These are phyloP conservation scores for Perkinsus chesapeaki DNA, from an alignment of 169 alveolate species.

Conservation along the genomic window DNA sequence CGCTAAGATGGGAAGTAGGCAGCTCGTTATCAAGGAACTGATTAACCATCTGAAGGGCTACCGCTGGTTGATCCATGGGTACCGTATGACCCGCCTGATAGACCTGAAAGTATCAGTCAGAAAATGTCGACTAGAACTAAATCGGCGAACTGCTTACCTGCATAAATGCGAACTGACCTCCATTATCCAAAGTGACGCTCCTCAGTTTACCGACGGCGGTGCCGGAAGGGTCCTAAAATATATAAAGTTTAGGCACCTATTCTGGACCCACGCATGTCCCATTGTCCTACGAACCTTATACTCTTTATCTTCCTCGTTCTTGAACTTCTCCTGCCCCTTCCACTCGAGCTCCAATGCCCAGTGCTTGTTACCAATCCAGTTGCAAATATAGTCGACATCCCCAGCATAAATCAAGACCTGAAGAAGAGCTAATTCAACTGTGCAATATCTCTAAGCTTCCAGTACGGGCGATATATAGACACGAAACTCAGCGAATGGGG, in stretches of 20 bases:
- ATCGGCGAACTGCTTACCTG: constrained; percentile 29
- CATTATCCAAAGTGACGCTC: background rate
- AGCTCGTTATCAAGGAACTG: constrained; percentile 18
- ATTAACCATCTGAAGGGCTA: constrained; percentile 32
- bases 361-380: constrained; percentile 50
- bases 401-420: constrained; percentile 53
- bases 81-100: constrained; percentile 74
- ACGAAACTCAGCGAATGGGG: too few species aligned
- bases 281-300: constrained; percentile 12
- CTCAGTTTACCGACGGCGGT: constrained; percentile 20
- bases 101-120: background rate
- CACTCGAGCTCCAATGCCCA: constrained; percentile 31
- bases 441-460: constrained; percentile 26
- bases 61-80: constrained; percentile 52
- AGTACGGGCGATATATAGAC: background rate
- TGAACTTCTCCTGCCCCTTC: constrained; percentile 23
- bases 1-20: background rate
- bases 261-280: too few species aligned
- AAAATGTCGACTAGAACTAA: background rate
- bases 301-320: background rate
- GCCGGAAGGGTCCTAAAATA: background rate
- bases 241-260: background rate
- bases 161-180: constrained; percentile 25
- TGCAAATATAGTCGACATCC: constrained; percentile 58
- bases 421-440: constrained; percentile 34